A percentile compares a stretch with the other conserved stretches of the same genome.
Evolutionary conservation across 164 flowering plant genomes (phyloP).

Genomic region (Dillenia suffruticosa): DNA sequence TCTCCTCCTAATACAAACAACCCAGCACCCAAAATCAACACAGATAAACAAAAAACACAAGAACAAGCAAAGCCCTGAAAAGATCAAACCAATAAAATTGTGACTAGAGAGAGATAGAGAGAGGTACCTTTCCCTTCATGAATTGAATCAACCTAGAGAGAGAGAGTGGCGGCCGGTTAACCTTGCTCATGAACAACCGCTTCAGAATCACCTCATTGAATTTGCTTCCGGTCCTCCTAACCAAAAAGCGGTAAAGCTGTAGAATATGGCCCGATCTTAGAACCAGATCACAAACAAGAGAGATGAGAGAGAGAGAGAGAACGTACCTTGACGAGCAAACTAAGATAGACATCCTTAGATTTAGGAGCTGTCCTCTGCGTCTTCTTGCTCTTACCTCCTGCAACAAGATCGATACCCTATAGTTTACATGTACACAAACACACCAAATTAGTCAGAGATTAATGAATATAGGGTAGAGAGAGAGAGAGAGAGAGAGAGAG

Average conservation of each 20-base stretch:
- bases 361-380: slow-evolving; percentile 36
- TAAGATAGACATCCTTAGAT: slow-evolving; percentile 39
- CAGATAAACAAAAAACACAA: neutral
- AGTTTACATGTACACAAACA: too few relatives aligned
- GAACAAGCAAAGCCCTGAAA: neutral
- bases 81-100: neutral
- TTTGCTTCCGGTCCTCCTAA: slow-evolving; percentile 46
- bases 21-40: neutral
- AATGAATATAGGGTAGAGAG: too few relatives aligned
- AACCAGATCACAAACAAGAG: neutral
- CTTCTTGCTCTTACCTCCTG: slow-evolving; percentile 47
- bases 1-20: slow-evolving; percentile 21
- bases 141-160: slow-evolving; percentile 36
- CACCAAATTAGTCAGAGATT: too few relatives aligned
- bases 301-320: neutral
- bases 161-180: slow-evolving; percentile 44
- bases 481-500: too few relatives aligned
- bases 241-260: slow-evolving; percentile 48
- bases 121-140: slow-evolving; percentile 37
- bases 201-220: slow-evolving; percentile 50
- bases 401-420: slow-evolving; percentile 42
- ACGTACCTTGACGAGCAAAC: slow-evolving; percentile 38
- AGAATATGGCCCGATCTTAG: neutral
- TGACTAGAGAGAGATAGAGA: neutral
- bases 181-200: slow-evolving; percentile 52